Conservation (phyloP, 1,139 yeast genomes). For the Hyphopichia khmerensis region DNA sequence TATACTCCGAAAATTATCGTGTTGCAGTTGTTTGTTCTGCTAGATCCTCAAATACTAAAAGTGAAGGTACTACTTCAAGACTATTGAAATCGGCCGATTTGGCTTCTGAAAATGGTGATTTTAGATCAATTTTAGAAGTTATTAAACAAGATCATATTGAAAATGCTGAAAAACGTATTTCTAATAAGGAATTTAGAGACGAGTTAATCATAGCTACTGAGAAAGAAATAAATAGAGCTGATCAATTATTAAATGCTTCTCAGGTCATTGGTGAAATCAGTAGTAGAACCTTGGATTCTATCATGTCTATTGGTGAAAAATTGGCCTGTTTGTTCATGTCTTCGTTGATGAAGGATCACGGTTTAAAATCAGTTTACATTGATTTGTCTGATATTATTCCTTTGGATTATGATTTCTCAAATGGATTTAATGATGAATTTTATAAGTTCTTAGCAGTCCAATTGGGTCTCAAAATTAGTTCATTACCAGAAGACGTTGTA, state of each 20-base stretch:
- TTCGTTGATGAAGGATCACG: slow-evolving; percentile 77
- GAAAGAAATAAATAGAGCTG: slow-evolving; percentile 64
- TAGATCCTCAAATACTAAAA: slow-evolving; percentile 83
- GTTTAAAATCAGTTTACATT: slow-evolving; percentile 71
- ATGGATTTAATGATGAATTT: slow-evolving; percentile 64
- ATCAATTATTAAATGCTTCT: slow-evolving; percentile 77
- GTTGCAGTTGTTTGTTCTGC: slow-evolving; percentile 99
- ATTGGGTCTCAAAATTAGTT: slow-evolving; percentile 56
- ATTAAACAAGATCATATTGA: slow-evolving; percentile 75
- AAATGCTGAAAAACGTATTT: slow-evolving; percentile 64
- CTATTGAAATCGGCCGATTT: slow-evolving; percentile 76
- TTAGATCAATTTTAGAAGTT: slow-evolving; percentile 50
- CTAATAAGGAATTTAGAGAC: slow-evolving; percentile 40
- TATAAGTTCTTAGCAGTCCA: slow-evolving; percentile 61
- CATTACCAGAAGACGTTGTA: slow-evolving; percentile 49
- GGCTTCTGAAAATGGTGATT: slow-evolving; percentile 61
- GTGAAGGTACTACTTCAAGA: slow-evolving; percentile 93
- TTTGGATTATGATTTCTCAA: slow-evolving; percentile 50
- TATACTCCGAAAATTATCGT: slow-evolving; percentile 55
- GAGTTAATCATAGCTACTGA: slow-evolving; percentile 57
- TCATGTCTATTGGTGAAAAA: slow-evolving; percentile 94
- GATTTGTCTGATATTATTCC: slow-evolving; percentile 77
- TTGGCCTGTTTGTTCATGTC: slow-evolving; percentile 87
- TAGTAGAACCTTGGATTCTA: slow-evolving; percentile 81
- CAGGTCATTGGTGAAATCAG: slow-evolving; percentile 90